Conservation (phyloP, 2,329 filamentous ascomycete species). For the Diplodia seriata region DNA sequence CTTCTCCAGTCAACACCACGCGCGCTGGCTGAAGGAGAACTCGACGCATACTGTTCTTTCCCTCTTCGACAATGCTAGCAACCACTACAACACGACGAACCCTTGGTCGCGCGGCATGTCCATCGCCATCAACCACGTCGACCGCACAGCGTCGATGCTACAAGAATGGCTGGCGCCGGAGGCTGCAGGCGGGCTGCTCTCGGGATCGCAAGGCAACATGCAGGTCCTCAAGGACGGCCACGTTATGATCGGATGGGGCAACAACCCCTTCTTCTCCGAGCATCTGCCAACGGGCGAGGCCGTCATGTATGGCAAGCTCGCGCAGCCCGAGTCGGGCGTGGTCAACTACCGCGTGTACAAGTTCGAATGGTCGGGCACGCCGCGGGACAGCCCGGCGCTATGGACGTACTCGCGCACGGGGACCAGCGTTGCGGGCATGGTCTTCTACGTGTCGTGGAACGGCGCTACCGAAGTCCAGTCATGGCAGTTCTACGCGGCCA, state of each 20-base stretch:
- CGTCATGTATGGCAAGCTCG: constrained; percentile 62
- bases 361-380: constrained; percentile 58
- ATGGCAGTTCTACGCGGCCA: constrained; percentile 59
- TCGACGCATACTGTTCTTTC: constrained; percentile 34
- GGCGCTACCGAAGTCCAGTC: constrained; percentile 55
- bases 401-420: constrained; percentile 34
- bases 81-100: constrained; percentile 32
- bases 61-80: constrained; percentile 39
- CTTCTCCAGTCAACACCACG: constrained; percentile 36
- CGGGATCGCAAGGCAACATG: constrained; percentile 61
- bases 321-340: constrained; percentile 42
- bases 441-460: constrained; percentile 63
- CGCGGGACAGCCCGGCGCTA: constrained; percentile 32
- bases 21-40: constrained; percentile 34
- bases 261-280: constrained; percentile 53
- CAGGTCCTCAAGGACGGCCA: constrained; percentile 63
- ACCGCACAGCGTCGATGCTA: constrained; percentile 55
- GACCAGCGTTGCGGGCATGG: constrained; percentile 42
- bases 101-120: constrained; percentile 54
- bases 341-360: constrained; percentile 64
- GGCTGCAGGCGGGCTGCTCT: constrained; percentile 50
- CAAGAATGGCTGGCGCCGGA: constrained; percentile 59
- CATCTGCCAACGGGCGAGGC: constrained; percentile 56
- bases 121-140: constrained; percentile 54
- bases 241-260: constrained; percentile 64